Percentiles rank a stretch among this genome's conserved stretches.
These are phyloP conservation scores for Zygoascus meyerae DNA, from an alignment of 1,139 yeast species.

Conservation along the genomic window DNA sequence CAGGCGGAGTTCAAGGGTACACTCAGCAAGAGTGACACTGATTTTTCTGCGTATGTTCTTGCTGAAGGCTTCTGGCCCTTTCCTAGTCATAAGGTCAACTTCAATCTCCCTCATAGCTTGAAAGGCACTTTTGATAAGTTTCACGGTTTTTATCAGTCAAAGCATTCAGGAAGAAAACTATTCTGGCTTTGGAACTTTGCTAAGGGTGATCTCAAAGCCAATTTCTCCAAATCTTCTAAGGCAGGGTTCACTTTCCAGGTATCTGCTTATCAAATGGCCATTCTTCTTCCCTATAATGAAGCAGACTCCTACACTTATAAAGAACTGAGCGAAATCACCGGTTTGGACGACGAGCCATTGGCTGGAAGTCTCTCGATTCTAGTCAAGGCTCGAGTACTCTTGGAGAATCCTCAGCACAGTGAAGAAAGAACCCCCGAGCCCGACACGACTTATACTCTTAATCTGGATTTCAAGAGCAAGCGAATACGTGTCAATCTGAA, in stretches of 20 bases:
- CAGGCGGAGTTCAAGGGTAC: constrained; percentile 53
- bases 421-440: constrained; percentile 27
- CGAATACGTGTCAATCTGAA: constrained; percentile 82
- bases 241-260: constrained; percentile 78
- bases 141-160: constrained; percentile 59
- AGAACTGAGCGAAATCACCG: constrained; percentile 62
- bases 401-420: constrained; percentile 41
- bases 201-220: constrained; percentile 89
- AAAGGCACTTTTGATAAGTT: constrained; percentile 60
- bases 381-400: constrained; percentile 68
- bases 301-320: constrained; percentile 52
- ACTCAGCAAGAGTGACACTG: constrained; percentile 36
- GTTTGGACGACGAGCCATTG: constrained; percentile 57
- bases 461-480: constrained; percentile 78
- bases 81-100: constrained; percentile 43
- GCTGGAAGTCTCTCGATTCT: constrained; percentile 75
- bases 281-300: constrained; percentile 73
- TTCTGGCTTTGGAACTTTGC: constrained; percentile 97
- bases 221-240: constrained; percentile 67
- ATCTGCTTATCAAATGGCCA: constrained; percentile 81
- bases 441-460: constrained; percentile 63
- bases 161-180: constrained; percentile 82
- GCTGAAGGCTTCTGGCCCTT: constrained; percentile 94
- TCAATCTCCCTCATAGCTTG: constrained; percentile 59
- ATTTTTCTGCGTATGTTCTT: constrained; percentile 67